phyloP scores from a whole-genome alignment of 306 rosid genomes.

The Cicer judaicum region DNA sequence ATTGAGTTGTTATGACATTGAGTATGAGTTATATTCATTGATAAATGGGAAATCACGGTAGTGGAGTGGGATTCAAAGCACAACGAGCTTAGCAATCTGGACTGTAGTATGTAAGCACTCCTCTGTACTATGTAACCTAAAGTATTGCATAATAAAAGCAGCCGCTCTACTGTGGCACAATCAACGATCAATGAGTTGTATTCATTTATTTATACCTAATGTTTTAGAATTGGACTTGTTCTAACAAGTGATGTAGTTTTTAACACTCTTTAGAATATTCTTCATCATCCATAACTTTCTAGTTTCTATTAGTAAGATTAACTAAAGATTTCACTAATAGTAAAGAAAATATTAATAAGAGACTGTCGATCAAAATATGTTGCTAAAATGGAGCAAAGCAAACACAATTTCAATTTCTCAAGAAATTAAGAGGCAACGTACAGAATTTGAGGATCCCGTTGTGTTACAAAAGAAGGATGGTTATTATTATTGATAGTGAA shows the following conservation, averaged over 20 bases:
- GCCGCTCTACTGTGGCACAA: too few species aligned
- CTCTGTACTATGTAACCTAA: too few species aligned
- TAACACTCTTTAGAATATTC: background rate
- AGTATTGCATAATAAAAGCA: too few species aligned
- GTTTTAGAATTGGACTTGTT: too few species aligned
- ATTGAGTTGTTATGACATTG: too few species aligned
- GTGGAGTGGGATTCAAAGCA: too few species aligned
- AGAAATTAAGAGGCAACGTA: slow-evolving; percentile 46
- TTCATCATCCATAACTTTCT: background rate
- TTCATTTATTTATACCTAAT: too few species aligned
- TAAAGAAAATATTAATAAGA: background rate
- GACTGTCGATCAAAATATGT: background rate
- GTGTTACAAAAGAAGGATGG: slow-evolving; percentile 56
- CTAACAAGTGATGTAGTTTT: background rate
- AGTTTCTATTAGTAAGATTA: background rate
- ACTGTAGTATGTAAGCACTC: too few species aligned
- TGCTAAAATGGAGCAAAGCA: background rate
- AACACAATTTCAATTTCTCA: background rate
- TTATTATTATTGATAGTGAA: slow-evolving; percentile 69
- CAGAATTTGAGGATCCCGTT: slow-evolving; percentile 67
- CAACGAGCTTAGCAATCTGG: too few species aligned
- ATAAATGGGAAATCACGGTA: too few species aligned
- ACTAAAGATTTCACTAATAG: background rate
- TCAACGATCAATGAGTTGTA: too few species aligned
- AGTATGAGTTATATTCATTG: too few species aligned